Evolutionary conservation across 495 filamentous ascomycete genomes (phyloP).

Genomic region (Penicillium ochrochloron): DNA sequence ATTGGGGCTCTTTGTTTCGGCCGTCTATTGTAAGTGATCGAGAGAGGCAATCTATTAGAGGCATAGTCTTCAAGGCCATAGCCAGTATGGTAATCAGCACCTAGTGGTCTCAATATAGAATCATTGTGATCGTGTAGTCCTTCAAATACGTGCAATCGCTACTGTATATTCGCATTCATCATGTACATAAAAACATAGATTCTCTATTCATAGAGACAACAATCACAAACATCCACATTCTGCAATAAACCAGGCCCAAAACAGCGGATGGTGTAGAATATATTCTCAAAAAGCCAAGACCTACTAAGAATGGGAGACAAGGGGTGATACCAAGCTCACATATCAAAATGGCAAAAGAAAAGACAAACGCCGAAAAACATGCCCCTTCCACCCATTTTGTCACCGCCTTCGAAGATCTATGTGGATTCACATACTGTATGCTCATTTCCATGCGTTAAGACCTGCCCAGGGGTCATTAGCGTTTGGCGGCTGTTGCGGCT

Average conservation of each 20-base stretch:
- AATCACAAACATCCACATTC: not conserved
- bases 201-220: not conserved
- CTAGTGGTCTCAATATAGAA: not conserved
- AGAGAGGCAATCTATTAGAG: not conserved
- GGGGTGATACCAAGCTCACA: slow-evolving; percentile 16
- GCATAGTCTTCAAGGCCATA: not conserved
- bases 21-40: not conserved
- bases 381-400: slow-evolving; percentile 7
- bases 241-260: not conserved
- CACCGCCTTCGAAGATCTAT: not conserved
- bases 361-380: slow-evolving; percentile 22
- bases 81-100: too few relatives aligned
- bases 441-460: slow-evolving; percentile 81
- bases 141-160: not conserved
- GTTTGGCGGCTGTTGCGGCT: slow-evolving; percentile 39
- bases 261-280: not conserved
- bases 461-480: slow-evolving; percentile 81
- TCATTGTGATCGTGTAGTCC: not conserved
- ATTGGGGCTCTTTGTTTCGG: too few relatives aligned
- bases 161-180: slow-evolving; percentile 1
- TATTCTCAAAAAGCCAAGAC: not conserved
- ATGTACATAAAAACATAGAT: not conserved
- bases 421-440: not conserved
- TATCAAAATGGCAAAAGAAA: not conserved
- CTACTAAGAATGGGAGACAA: not conserved